Percentiles rank a stretch among this genome's conserved stretches.
These are phyloP conservation scores for Hysterium pulicare DNA, from an alignment of 2,329 filamentous ascomycete genomes.

Conservation along the genomic window DNA sequence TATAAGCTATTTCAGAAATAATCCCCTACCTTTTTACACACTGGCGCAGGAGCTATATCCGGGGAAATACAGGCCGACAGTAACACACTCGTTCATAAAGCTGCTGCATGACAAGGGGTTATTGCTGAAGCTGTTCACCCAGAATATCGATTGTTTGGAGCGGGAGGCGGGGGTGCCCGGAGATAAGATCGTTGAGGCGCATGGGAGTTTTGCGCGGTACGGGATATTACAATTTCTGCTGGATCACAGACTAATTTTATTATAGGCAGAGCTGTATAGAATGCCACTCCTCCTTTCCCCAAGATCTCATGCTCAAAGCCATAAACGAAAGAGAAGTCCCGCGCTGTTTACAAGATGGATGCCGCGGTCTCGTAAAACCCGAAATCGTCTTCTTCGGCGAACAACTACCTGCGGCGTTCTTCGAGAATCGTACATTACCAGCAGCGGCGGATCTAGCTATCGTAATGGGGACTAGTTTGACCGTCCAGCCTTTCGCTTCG, in stretches of 20 bases:
- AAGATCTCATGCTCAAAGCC: conserved; percentile 68
- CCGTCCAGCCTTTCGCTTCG: conserved; percentile 83
- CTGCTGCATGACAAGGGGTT: conserved; percentile 76
- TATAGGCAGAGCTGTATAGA: conserved; percentile 80
- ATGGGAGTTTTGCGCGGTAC: conserved; percentile 78
- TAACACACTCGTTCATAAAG: conserved; percentile 85
- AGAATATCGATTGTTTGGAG: conserved; percentile 97
- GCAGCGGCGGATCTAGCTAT: conserved; percentile 71
- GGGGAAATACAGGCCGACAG: conserved; percentile 80
- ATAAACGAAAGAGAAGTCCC: conserved; percentile 68
- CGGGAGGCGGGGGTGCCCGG: conserved; percentile 77
- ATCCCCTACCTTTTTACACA: conserved; percentile 87
- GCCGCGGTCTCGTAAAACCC: conserved; percentile 81
- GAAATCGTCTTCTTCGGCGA: conserved; percentile 96
- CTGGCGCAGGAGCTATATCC: conserved; percentile 91
- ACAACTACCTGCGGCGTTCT: conserved; percentile 63
- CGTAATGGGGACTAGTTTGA: conserved; percentile 83
- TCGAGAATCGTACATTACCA: conserved; percentile 54
- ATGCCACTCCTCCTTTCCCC: conserved; percentile 70
- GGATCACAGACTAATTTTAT: conserved; percentile 1
- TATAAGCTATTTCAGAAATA: conserved; percentile 78
- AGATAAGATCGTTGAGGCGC: conserved; percentile 84
- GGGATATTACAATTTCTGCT: neutral
- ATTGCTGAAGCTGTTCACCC: conserved; percentile 84
- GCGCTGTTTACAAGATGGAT: conserved; percentile 58